phyloP scores from a whole-genome alignment of 1,139 yeast genomes.

The Williopsis jadinii region DNA sequence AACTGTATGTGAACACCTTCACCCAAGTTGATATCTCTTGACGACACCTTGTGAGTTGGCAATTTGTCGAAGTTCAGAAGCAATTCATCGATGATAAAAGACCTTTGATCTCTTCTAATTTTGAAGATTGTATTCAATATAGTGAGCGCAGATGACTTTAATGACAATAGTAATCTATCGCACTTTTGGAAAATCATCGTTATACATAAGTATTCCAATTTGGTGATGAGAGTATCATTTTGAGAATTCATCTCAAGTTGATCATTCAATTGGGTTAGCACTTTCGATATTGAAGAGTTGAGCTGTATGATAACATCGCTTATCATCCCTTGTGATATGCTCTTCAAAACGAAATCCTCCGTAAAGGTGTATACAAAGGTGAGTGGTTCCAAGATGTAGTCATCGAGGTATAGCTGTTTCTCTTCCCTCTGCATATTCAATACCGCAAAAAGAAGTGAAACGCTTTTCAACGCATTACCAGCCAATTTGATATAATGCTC shows the following conservation, averaged over 20 bases:
- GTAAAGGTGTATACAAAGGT: conserved; percentile 32
- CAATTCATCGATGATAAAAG: conserved; percentile 54
- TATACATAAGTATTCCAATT: conserved; percentile 42
- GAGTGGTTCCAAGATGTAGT: conserved; percentile 33
- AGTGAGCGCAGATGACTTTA: conserved; percentile 31
- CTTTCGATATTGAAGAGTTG: conserved; percentile 9
- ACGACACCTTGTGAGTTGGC: conserved; percentile 34
- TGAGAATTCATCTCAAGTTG: conserved; percentile 23
- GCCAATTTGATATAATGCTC: conserved; percentile 8
- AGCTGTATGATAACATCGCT: neutral
- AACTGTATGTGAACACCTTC: conserved; percentile 44
- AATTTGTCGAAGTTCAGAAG: conserved; percentile 43
- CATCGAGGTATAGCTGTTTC: conserved; percentile 39
- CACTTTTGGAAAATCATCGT: conserved; percentile 29
- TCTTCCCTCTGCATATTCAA: conserved; percentile 35
- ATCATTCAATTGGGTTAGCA: conserved; percentile 13
- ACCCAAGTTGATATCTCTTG: conserved; percentile 37
- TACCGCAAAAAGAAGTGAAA: conserved; percentile 35
- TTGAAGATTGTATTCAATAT: conserved; percentile 41
- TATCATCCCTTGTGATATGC: conserved; percentile 23
- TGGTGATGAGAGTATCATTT: conserved; percentile 42
- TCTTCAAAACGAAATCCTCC: conserved; percentile 25
- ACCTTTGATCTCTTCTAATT: conserved; percentile 42
- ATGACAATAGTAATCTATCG: conserved; percentile 13
- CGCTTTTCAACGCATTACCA: conserved; percentile 30